These are phyloP conservation scores for Allantophomopsis lycopodina DNA, from an alignment of 2,329 filamentous ascomycete species.

Conservation along the genomic window DNA sequence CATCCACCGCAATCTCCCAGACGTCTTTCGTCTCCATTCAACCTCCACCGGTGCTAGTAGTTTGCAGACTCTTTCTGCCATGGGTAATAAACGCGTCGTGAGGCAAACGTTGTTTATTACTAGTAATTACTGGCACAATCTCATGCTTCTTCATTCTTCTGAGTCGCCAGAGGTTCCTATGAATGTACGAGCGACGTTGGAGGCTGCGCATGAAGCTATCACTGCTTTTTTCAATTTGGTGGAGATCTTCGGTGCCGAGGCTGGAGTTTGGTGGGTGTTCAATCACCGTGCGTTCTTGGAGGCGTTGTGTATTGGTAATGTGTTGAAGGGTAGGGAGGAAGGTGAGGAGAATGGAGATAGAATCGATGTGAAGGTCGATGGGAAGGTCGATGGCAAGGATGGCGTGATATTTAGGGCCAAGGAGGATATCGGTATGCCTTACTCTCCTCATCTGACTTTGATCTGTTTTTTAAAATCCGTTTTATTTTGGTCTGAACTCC, in stretches of 20 bases:
- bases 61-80: slow-evolving; percentile 37
- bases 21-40: slow-evolving; percentile 38
- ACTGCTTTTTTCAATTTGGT: slow-evolving; percentile 63
- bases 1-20: slow-evolving; percentile 60
- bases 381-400: slow-evolving; percentile 2
- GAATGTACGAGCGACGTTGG: slow-evolving; percentile 56
- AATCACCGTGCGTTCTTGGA: slow-evolving; percentile 72
- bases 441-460: too few species aligned
- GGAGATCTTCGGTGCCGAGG: slow-evolving; percentile 53
- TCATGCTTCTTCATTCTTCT: slow-evolving; percentile 66
- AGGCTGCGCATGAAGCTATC: slow-evolving; percentile 65
- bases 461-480: not conserved
- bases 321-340: slow-evolving; percentile 35
- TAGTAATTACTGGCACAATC: slow-evolving; percentile 73
- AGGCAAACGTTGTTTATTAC: slow-evolving; percentile 66
- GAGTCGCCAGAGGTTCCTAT: slow-evolving; percentile 47
- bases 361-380: slow-evolving; percentile 19
- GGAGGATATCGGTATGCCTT: slow-evolving; percentile 42
- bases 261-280: slow-evolving; percentile 74
- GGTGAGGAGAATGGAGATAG: slow-evolving; percentile 31
- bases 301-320: slow-evolving; percentile 52
- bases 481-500: not conserved
- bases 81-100: slow-evolving; percentile 49
- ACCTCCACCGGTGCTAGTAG: slow-evolving; percentile 45
- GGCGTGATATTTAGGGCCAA: slow-evolving; percentile 28